Evolutionary conservation across 257 asterid genomes (phyloP).

Genomic region (Apocynum venetum): DNA sequence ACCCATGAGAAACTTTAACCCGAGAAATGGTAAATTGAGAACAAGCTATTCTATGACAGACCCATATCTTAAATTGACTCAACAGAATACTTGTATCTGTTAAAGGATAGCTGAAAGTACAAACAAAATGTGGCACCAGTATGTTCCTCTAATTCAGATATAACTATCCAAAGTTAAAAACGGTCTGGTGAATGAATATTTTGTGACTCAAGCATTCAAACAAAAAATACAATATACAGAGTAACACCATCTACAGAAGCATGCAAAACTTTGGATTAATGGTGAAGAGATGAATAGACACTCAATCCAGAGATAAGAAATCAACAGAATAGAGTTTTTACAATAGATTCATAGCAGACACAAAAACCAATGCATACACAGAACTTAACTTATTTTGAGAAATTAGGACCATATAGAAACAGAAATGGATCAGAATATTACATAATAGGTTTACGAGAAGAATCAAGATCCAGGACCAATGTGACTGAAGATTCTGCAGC

Average conservation of each 20-base stretch:
- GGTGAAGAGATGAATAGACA: background rate
- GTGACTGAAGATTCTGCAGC: constrained; percentile 37
- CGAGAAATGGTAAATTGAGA: background rate
- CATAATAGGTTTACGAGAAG: constrained; percentile 62
- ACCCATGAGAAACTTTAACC: background rate
- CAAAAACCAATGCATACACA: background rate
- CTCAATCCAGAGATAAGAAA: background rate
- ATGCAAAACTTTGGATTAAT: background rate
- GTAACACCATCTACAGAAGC: background rate
- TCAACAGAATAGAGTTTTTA: background rate
- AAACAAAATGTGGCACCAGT: background rate
- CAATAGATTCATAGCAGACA: background rate
- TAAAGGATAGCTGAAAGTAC: background rate
- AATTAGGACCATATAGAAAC: constrained; percentile 5
- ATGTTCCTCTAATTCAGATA: background rate
- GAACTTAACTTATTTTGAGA: background rate
- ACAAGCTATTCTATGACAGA: background rate
- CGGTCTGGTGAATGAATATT: background rate
- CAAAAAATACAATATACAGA: background rate
- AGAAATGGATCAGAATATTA: constrained; percentile 30
- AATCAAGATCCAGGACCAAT: constrained; percentile 74
- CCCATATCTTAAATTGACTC: background rate
- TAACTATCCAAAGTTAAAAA: background rate
- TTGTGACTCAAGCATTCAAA: background rate
- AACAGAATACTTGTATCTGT: background rate